These are phyloP conservation scores for Pilaira anomala DNA, from an alignment of 192 early-diverging fungal species.

Conservation along the genomic window DNA sequence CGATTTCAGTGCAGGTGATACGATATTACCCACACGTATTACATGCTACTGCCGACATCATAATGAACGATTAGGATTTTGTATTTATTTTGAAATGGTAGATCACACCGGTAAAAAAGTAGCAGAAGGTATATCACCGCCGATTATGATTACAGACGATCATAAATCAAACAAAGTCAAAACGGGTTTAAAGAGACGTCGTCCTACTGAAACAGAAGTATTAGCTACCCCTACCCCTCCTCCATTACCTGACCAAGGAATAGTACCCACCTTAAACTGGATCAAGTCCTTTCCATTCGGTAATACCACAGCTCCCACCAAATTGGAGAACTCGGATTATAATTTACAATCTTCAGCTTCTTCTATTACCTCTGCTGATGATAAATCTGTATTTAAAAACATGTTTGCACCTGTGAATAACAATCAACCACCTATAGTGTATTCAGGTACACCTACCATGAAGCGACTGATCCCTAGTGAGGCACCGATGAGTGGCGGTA, in stretches of 20 bases:
- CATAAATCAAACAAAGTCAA: conserved; percentile 86
- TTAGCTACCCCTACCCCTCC: neutral
- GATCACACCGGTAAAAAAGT: conserved; percentile 67
- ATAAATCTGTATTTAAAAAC: neutral
- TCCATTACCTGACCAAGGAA: neutral
- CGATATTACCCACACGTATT: conserved; percentile 86
- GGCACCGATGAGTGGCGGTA: conserved; percentile 82
- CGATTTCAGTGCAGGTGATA: conserved; percentile 88
- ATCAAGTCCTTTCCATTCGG: conserved; percentile 7
- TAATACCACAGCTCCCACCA: neutral
- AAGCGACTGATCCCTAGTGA: conserved; percentile 74
- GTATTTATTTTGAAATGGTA: conserved; percentile 75
- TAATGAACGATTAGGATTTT: conserved; percentile 90
- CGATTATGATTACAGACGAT: conserved; percentile 97
- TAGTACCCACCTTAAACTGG: neutral
- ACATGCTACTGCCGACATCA: conserved; percentile 98
- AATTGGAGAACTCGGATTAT: neutral
- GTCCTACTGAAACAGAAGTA: conserved; percentile 36
- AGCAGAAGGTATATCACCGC: conserved; percentile 83
- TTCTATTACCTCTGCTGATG: neutral
- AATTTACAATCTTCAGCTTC: neutral
- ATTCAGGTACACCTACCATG: neutral
- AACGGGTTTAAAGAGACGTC: conserved; percentile 26
- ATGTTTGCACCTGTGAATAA: neutral
- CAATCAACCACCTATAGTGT: neutral